A percentile compares a stretch with the other conserved stretches of the same genome.
Evolutionary conservation across 495 filamentous ascomycete species (phyloP).

Genomic region (Penicillium samsonianum): DNA sequence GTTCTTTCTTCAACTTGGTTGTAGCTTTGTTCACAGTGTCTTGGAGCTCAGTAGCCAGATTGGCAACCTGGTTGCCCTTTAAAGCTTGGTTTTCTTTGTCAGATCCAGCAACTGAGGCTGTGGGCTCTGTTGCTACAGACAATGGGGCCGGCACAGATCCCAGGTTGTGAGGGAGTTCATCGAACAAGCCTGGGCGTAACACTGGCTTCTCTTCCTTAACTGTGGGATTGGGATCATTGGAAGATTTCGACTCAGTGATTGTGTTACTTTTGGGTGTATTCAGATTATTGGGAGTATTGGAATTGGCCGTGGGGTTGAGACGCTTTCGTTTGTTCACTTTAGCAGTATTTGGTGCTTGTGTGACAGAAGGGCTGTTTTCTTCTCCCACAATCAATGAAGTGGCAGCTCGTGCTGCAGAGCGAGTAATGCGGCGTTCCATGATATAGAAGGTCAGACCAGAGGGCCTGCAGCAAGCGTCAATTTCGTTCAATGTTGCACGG

Average conservation of each 20-base stretch:
- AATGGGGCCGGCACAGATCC: constrained; percentile 19
- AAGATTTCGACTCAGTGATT: background rate
- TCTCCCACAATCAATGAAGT: constrained; percentile 14
- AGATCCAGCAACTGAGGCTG: background rate
- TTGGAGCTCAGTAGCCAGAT: constrained; percentile 20
- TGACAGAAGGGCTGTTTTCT: background rate
- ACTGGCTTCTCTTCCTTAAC: constrained; percentile 26
- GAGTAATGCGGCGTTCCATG: constrained; percentile 29
- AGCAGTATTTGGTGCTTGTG: background rate
- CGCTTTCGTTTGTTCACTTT: constrained; percentile 1
- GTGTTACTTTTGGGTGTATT: background rate
- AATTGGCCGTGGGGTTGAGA: background rate
- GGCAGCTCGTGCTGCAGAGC: constrained; percentile 23
- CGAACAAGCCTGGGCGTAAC: constrained; percentile 9
- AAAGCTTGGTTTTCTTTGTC: constrained; percentile 14
- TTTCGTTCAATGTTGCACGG: background rate
- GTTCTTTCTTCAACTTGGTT: constrained; percentile 1
- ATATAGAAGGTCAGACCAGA: background rate
- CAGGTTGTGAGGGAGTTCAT: constrained; percentile 50
- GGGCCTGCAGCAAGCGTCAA: background rate
- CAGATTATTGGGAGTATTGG: background rate
- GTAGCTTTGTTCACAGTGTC: constrained; percentile 25
- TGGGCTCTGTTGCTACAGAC: background rate
- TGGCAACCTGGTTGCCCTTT: constrained; percentile 15
- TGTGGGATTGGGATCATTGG: background rate